These are phyloP conservation scores for Termitomyces eurrhizus DNA, from an alignment of 768 basidiomycete species.

Conservation along the genomic window DNA sequence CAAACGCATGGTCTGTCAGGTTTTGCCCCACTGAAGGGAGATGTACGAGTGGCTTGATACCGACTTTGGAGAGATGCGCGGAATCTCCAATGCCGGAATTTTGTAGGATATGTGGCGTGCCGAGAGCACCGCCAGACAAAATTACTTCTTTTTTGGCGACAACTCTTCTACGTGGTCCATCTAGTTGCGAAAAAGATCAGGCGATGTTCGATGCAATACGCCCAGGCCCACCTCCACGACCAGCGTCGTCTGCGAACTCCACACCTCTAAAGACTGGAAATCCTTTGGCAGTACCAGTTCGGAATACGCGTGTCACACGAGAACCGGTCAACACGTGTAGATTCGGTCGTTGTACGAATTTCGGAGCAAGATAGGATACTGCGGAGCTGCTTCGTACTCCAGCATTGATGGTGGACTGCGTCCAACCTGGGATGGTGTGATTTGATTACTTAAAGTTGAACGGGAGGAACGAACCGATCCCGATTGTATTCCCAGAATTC, in stretches of 20 bases:
- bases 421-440: conserved; percentile 17
- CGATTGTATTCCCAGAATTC: conserved; percentile 23
- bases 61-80: conserved; percentile 11
- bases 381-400: conserved; percentile 25
- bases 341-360: conserved; percentile 17
- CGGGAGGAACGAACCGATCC: conserved; percentile 16
- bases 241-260: conserved; percentile 15
- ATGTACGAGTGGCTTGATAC: conserved; percentile 21
- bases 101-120: conserved; percentile 26
- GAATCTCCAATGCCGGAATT: conserved; percentile 27
- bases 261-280: conserved; percentile 21
- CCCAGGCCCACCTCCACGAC: background rate
- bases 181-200: background rate
- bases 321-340: conserved; percentile 21
- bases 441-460: background rate
- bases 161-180: conserved; percentile 11
- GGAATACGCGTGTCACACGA: conserved; percentile 19
- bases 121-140: conserved; percentile 27
- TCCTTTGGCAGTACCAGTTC: conserved; percentile 11
- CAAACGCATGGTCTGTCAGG: conserved; percentile 26
- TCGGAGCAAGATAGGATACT: conserved; percentile 20
- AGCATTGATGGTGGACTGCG: conserved; percentile 21
- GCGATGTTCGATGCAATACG: background rate
- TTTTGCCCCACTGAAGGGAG: conserved; percentile 29
- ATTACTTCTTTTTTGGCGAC: conserved; percentile 30